These are phyloP conservation scores for Bombardia bombarda DNA, from an alignment of 495 filamentous ascomycete species.

Conservation along the genomic window DNA sequence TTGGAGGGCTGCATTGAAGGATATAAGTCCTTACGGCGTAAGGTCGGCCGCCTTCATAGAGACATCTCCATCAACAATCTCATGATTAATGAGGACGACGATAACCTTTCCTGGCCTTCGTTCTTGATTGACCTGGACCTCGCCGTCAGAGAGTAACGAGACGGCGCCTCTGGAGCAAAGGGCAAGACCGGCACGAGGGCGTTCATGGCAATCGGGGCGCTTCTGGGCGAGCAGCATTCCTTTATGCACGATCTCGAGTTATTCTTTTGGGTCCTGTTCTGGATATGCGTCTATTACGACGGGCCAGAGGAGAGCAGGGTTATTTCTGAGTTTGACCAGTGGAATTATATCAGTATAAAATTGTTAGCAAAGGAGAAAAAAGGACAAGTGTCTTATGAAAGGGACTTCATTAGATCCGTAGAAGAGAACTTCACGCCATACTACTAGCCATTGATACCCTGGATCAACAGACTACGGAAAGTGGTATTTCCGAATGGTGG, in stretches of 20 bases:
- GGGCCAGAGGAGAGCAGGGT: slow-evolving; percentile 9
- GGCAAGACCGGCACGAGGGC: slow-evolving; percentile 34
- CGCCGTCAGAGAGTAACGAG: slow-evolving; percentile 23
- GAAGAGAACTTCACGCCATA: slow-evolving; percentile 26
- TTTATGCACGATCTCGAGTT: slow-evolving; percentile 43
- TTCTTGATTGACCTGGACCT: slow-evolving; percentile 37
- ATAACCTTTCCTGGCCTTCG: no score
- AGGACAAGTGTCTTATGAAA: slow-evolving; percentile 15
- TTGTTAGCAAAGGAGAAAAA: slow-evolving; percentile 1
- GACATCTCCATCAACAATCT: slow-evolving; percentile 30
- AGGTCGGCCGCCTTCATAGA: slow-evolving; percentile 17
- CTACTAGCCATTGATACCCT: slow-evolving; percentile 9
- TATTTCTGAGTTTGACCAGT: slow-evolving; percentile 10
- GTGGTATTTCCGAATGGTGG: slow-evolving; percentile 28
- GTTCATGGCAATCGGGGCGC: slow-evolving; percentile 34
- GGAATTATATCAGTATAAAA: not conserved
- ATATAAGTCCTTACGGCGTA: not conserved
- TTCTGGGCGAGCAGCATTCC: slow-evolving; percentile 26
- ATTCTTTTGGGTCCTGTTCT: slow-evolving; percentile 46
- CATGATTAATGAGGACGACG: slow-evolving; percentile 29
- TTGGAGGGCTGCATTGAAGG: slow-evolving; percentile 26
- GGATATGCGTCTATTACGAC: slow-evolving; percentile 35
- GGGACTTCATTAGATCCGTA: slow-evolving; percentile 21
- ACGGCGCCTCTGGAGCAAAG: slow-evolving; percentile 24
- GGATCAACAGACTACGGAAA: slow-evolving; percentile 27